phyloP scores from a whole-genome alignment of 2,329 filamentous ascomycete species.

The Delphinella strobiligena region DNA sequence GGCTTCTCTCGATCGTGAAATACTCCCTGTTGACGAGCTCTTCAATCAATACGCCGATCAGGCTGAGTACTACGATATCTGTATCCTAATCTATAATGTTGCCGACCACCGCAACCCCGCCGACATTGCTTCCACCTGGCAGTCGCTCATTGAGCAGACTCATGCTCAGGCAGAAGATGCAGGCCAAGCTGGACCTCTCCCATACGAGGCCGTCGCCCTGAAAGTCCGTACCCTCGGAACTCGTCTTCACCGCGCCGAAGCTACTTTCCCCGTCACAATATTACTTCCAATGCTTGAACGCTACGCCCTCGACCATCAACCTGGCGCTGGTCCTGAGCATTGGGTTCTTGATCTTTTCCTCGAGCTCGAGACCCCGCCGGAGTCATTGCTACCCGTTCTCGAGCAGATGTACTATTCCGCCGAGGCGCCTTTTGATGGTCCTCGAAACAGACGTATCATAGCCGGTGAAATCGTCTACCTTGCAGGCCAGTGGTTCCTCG shows the following conservation, averaged over 20 bases:
- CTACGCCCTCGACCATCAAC: conserved; percentile 39
- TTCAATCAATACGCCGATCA: conserved; percentile 87
- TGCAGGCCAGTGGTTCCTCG: conserved; percentile 47
- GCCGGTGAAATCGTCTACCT: conserved; percentile 52
- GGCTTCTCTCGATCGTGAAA: conserved; percentile 60
- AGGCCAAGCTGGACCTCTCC: conserved; percentile 34
- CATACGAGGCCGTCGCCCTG: conserved; percentile 59
- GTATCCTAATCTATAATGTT: conserved; percentile 79
- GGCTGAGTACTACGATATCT: conserved; percentile 87
- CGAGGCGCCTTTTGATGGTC: conserved; percentile 48
- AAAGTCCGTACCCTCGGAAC: conserved; percentile 46
- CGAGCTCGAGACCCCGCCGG: conserved; percentile 48
- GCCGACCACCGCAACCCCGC: conserved; percentile 83
- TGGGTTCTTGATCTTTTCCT: conserved; percentile 58
- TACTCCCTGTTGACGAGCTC: conserved; percentile 72
- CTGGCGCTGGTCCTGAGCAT: conserved; percentile 33
- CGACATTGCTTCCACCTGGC: conserved; percentile 77
- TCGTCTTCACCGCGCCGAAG: conserved; percentile 28
- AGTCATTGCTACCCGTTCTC: conserved; percentile 49
- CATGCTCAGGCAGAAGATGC: conserved; percentile 36
- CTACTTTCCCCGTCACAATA: conserved; percentile 23
- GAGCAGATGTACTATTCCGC: conserved; percentile 58
- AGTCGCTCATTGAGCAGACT: conserved; percentile 61
- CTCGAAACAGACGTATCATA: conserved; percentile 43
- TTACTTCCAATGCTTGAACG: conserved; percentile 45